These are phyloP conservation scores for Alternaria sp. DNA, from an alignment of 2,329 filamentous ascomycete species.

Conservation along the genomic window DNA sequence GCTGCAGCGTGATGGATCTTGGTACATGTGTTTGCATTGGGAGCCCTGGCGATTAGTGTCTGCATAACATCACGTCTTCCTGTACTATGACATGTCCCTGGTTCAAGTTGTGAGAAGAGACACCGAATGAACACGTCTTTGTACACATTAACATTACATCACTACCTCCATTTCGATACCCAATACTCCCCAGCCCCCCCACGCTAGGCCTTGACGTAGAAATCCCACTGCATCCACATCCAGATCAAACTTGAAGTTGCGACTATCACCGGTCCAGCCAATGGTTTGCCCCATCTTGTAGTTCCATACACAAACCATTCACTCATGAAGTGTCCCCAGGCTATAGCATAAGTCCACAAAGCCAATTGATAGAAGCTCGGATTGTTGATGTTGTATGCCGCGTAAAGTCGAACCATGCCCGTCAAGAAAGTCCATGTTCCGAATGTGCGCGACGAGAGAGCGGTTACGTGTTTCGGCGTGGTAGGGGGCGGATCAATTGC, in stretches of 20 bases:
- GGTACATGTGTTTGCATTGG: constrained; percentile 1
- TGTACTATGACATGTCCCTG: not conserved
- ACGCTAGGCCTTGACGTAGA: constrained; percentile 62
- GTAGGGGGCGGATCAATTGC: constrained; percentile 47
- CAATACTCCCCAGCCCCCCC: not conserved
- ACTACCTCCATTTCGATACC: not conserved
- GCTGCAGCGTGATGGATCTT: constrained; percentile 4
- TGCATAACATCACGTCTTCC: not conserved
- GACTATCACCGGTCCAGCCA: constrained; percentile 65
- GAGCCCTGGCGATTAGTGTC: not conserved
- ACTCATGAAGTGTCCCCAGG: constrained; percentile 63
- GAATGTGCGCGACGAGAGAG: constrained; percentile 79
- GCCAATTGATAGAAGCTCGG: constrained; percentile 78
- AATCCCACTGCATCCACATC: constrained; percentile 71
- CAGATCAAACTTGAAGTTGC: constrained; percentile 62
- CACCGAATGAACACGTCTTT: not conserved
- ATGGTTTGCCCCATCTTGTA: constrained; percentile 67
- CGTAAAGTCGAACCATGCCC: constrained; percentile 78
- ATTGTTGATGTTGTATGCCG: constrained; percentile 79
- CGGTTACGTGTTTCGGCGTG: constrained; percentile 64
- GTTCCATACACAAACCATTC: constrained; percentile 84
- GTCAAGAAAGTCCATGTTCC: constrained; percentile 87
- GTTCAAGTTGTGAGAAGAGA: not conserved
- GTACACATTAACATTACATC: not conserved
- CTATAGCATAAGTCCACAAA: constrained; percentile 81